Percentiles rank a stretch among this genome's conserved stretches.
Evolutionary conservation across 805 yeast genomes (phyloP).

Genomic region (Hanseniaspora singularis): DNA sequence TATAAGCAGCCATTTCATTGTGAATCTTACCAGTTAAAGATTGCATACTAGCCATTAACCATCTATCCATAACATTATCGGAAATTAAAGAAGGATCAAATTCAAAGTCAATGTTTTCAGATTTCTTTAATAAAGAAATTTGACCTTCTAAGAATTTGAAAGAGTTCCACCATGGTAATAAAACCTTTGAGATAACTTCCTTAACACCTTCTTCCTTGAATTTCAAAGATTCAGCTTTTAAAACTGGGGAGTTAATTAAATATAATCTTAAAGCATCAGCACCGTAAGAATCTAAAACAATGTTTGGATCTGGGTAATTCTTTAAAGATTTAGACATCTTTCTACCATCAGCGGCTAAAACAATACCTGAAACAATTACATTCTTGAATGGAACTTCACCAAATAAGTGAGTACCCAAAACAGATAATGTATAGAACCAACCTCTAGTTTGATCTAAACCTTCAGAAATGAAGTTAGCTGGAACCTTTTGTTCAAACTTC

Average conservation of each 20-base stretch:
- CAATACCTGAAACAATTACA: conserved; percentile 92
- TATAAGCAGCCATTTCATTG: conserved; percentile 77
- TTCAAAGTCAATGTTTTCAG: conserved; percentile 54
- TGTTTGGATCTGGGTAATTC: conserved; percentile 91
- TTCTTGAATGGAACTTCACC: conserved; percentile 87
- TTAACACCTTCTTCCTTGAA: conserved; percentile 98
- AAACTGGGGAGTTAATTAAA: conserved; percentile 92
- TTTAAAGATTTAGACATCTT: conserved; percentile 97
- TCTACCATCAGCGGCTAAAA: conserved; percentile 94
- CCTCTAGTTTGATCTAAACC: conserved; percentile 99
- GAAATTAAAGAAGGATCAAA: conserved; percentile 56
- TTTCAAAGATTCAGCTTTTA: conserved; percentile 90
- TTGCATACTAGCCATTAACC: conserved; percentile 95
- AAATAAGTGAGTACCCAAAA: conserved; percentile 88
- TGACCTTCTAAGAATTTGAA: conserved; percentile 94
- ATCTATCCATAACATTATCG: conserved; percentile 88
- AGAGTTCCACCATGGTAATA: conserved; percentile 98
- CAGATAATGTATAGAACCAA: conserved; percentile 96
- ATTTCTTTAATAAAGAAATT: conserved; percentile 70
- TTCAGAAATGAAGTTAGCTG: conserved; percentile 95
- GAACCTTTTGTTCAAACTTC: conserved; percentile 61
- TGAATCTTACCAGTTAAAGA: conserved; percentile 78
- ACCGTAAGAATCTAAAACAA: conserved; percentile 77
- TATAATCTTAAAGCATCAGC: conserved; percentile 96
- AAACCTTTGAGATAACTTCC: conserved; percentile 89